A percentile compares a stretch with the other conserved stretches of the same genome.
Evolutionary conservation across 2,329 filamentous ascomycete species (phyloP).

Genomic region (Clonostachys sp.): DNA sequence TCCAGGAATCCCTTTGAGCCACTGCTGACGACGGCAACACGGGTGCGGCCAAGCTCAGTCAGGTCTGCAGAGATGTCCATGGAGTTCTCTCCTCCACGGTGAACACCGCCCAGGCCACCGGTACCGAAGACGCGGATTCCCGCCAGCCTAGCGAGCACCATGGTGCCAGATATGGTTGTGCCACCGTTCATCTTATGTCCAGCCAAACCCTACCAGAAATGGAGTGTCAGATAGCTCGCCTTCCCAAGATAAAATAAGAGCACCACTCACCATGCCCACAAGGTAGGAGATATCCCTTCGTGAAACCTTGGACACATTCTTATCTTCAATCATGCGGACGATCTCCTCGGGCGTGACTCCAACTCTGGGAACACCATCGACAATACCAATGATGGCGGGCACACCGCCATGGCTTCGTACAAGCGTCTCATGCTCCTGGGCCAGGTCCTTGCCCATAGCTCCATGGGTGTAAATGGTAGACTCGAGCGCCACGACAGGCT

Average conservation of each 20-base stretch:
- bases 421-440: conserved; percentile 78
- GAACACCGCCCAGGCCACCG: conserved; percentile 89
- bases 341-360: conserved; percentile 73
- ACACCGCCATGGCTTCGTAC: conserved; percentile 78
- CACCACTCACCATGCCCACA: conserved; percentile 61
- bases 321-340: conserved; percentile 61
- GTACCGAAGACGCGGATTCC: conserved; percentile 93
- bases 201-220: conserved; percentile 46
- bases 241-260: background rate
- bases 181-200: conserved; percentile 76
- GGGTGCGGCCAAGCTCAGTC: conserved; percentile 85
- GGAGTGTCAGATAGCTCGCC: conserved; percentile 2
- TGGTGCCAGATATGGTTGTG: conserved; percentile 90
- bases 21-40: conserved; percentile 81
- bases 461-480: conserved; percentile 98
- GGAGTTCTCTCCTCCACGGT: conserved; percentile 78
- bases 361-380: conserved; percentile 78
- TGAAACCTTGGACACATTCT: conserved; percentile 77
- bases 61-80: conserved; percentile 96
- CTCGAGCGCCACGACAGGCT: conserved; percentile 88
- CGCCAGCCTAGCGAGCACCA: conserved; percentile 80
- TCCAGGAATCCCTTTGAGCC: conserved; percentile 97
- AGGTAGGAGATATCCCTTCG: conserved; percentile 82
- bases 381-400: conserved; percentile 85
- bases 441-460: conserved; percentile 65